Percentiles rank a stretch among this genome's conserved stretches.
Conservation (phyloP, 1,139 yeast genomes). For the Barnettozyma hawaiiensis region DNA sequence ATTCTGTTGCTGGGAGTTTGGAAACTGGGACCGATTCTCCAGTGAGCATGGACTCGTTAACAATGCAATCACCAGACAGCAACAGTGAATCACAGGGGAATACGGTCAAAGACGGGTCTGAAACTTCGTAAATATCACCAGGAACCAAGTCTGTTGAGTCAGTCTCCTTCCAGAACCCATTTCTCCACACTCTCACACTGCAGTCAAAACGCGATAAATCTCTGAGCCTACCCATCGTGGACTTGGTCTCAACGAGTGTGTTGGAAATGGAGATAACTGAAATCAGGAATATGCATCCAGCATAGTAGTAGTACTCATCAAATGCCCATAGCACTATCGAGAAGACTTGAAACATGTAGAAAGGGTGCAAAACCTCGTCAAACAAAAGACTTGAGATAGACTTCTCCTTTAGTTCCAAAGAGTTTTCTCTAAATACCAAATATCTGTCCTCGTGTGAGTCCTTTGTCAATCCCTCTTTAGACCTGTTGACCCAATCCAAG, state of each 20-base stretch:
- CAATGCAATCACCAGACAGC: slow-evolving; percentile 86
- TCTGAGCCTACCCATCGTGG: slow-evolving; percentile 65
- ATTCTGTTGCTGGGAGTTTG: slow-evolving; percentile 61
- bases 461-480: slow-evolving; percentile 68
- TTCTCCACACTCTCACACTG: slow-evolving; percentile 85
- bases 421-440: slow-evolving; percentile 70
- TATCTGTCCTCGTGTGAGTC: slow-evolving; percentile 62
- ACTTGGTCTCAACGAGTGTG: slow-evolving; percentile 77
- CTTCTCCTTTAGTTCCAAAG: slow-evolving; percentile 73
- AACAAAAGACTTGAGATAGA: slow-evolving; percentile 56
- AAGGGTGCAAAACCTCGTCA: slow-evolving; percentile 92
- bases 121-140: slow-evolving; percentile 89
- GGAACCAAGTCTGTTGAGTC: slow-evolving; percentile 84
- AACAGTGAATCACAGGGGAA: slow-evolving; percentile 89
- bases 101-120: slow-evolving; percentile 68
- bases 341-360: slow-evolving; percentile 88
- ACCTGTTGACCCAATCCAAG: slow-evolving; percentile 59
- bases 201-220: slow-evolving; percentile 70
- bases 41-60: slow-evolving; percentile 92
- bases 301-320: slow-evolving; percentile 90
- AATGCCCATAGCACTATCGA: slow-evolving; percentile 87
- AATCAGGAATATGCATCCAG: slow-evolving; percentile 82
- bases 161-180: slow-evolving; percentile 87
- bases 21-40: slow-evolving; percentile 98
- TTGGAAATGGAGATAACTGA: slow-evolving; percentile 75